Evolutionary conservation across 805 yeast genomes (phyloP).

Genomic region (Lachancea quebecensis): DNA sequence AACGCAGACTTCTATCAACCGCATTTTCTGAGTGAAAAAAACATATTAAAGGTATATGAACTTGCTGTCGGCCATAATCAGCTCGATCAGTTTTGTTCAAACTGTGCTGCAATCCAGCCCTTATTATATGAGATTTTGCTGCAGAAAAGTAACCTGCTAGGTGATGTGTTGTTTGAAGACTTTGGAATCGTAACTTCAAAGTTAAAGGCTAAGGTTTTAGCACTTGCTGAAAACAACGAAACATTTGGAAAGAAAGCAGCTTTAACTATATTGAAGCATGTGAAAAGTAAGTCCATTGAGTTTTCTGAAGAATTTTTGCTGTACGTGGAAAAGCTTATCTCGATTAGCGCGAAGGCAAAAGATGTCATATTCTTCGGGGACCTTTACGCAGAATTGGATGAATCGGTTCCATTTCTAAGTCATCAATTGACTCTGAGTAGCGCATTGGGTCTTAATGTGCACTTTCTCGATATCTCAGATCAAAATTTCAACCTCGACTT

Average conservation of each 20-base stretch:
- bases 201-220: constrained; percentile 10
- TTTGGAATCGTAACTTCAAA: constrained; percentile 9
- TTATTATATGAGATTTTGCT: constrained; percentile 8
- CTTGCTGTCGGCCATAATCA: constrained; percentile 18
- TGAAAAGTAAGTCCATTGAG: constrained; percentile 1
- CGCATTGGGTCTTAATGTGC: constrained; percentile 39
- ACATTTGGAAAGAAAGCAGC: constrained; percentile 12
- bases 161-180: constrained; percentile 10
- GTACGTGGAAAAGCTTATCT: constrained; percentile 2
- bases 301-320: not conserved
- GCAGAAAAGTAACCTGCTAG: constrained; percentile 14
- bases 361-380: constrained; percentile 12
- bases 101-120: constrained; percentile 5
- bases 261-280: constrained; percentile 10
- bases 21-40: constrained; percentile 31
- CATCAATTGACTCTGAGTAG: constrained; percentile 41
- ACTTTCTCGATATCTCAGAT: constrained; percentile 12
- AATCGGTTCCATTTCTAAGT: constrained; percentile 31
- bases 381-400: constrained; percentile 14
- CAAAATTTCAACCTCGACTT: constrained; percentile 2
- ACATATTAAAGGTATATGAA: constrained; percentile 31
- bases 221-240: constrained; percentile 8
- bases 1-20: constrained; percentile 25
- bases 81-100: constrained; percentile 16
- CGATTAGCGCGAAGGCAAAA: not conserved